These are phyloP conservation scores for Rubroboletus satanas DNA, from an alignment of 768 basidiomycete species.

Conservation along the genomic window DNA sequence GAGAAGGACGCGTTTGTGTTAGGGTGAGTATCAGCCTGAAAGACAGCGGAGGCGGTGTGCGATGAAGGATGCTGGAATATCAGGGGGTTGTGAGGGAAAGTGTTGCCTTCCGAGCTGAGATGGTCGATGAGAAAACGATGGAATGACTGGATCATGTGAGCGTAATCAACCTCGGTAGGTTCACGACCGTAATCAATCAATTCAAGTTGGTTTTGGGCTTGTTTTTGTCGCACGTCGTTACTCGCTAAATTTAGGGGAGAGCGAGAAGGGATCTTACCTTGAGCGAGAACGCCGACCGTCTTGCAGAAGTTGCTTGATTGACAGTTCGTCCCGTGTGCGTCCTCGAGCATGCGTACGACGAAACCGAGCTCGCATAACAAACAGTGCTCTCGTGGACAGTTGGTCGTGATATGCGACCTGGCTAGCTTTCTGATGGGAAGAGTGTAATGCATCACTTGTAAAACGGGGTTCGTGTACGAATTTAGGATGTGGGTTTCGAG, in stretches of 20 bases:
- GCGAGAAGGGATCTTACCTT: slow-evolving; percentile 48
- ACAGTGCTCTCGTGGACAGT: slow-evolving; percentile 89
- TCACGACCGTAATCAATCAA: slow-evolving; percentile 87
- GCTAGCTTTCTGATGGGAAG: slow-evolving; percentile 75
- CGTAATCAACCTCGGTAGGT: slow-evolving; percentile 68
- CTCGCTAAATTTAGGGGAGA: background rate
- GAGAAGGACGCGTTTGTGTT: slow-evolving; percentile 14
- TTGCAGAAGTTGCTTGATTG: slow-evolving; percentile 97
- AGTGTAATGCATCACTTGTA: slow-evolving; percentile 89
- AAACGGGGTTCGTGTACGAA: slow-evolving; percentile 89
- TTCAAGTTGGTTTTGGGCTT: slow-evolving; percentile 76
- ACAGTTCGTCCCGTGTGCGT: slow-evolving; percentile 90
- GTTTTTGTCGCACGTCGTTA: background rate
- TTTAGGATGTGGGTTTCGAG: slow-evolving; percentile 96
- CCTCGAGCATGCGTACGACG: slow-evolving; percentile 91
- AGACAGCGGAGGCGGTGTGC: slow-evolving; percentile 1
- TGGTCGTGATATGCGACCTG: slow-evolving; percentile 86
- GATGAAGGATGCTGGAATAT: slow-evolving; percentile 33
- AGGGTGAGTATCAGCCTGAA: slow-evolving; percentile 19
- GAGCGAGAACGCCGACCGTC: slow-evolving; percentile 83
- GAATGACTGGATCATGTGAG: slow-evolving; percentile 89
- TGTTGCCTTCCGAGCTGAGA: slow-evolving; percentile 69
- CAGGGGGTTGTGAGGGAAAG: slow-evolving; percentile 58
- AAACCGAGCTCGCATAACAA: slow-evolving; percentile 94
- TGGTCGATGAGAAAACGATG: slow-evolving; percentile 91